Evolutionary conservation across 805 yeast species (phyloP).

Genomic region (Scheffersomyces ergatensis): DNA sequence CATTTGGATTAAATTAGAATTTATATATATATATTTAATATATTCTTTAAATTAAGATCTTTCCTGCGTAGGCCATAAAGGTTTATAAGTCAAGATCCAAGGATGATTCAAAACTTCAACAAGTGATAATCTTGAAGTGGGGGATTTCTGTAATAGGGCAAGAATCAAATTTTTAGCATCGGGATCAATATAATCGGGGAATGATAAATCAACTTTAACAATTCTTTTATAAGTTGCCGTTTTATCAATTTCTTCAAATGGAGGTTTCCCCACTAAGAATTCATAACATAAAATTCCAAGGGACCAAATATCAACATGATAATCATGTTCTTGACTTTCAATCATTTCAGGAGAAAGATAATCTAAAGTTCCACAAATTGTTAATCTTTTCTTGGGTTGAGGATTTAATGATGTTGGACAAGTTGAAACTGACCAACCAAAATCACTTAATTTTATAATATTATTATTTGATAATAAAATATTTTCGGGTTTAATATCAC

Average conservation of each 20-base stretch:
- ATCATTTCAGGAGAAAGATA: slow-evolving; percentile 96
- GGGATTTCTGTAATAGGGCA: slow-evolving; percentile 63
- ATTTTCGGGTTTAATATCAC: slow-evolving; percentile 95
- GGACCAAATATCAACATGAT: slow-evolving; percentile 87
- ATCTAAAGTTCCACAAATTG: slow-evolving; percentile 94
- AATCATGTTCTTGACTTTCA: slow-evolving; percentile 75
- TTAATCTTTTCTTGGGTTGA: slow-evolving; percentile 52
- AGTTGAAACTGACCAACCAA: slow-evolving; percentile 85
- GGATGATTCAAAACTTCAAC: slow-evolving; percentile 70
- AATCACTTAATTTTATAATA: slow-evolving; percentile 81
- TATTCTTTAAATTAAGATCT: not conserved
- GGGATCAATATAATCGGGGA: slow-evolving; percentile 66
- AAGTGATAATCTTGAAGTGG: slow-evolving; percentile 62
- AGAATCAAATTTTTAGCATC: slow-evolving; percentile 78
- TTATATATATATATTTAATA: no score
- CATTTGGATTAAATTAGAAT: no score
- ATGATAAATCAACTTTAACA: slow-evolving; percentile 67
- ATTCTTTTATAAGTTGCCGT: slow-evolving; percentile 80
- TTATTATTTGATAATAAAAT: slow-evolving; percentile 76
- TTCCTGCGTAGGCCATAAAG: slow-evolving; percentile 48
- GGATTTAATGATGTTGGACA: slow-evolving; percentile 23
- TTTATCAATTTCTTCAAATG: slow-evolving; percentile 81
- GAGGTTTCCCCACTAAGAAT: slow-evolving; percentile 83
- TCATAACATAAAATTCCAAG: slow-evolving; percentile 86
- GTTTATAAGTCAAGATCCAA: slow-evolving; percentile 71